Evolutionary conservation across 2,329 filamentous ascomycete genomes (phyloP), one percentile per base, ranked within the genome.

Genomic region (Colletotrichum tropicale): DNA sequence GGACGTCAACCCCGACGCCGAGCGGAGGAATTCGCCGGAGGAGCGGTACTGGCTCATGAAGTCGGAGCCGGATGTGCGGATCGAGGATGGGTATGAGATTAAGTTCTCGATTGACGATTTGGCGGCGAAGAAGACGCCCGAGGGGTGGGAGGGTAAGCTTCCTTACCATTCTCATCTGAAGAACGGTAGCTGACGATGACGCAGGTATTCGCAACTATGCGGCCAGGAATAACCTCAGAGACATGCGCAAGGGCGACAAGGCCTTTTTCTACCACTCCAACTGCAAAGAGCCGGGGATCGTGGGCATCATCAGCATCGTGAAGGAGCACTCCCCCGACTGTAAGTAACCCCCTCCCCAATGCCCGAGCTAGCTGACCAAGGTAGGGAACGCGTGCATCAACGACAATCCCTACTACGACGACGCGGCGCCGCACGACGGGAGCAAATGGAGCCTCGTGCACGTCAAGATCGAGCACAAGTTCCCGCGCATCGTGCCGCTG

Each of bases 221-320:
- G 6, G 96, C 96, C 8, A 92, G 95, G 30, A 98, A 98, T 81
- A 95, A 98, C 82, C 93, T 99, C 86, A 92, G 95, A 34, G 91
- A 92, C 10, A 99, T 99, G 97, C 96, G 95, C 80, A 92, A 93
- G 71, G 96, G 96, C 66, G 97, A 99, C 82, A 89, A 96, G 36
- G 96, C 96, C 30, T 98, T 99, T 86, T 98, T 99, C 87, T 98
- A 98, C 83, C 96, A 98, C 85, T 98, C 95, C 62, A 98, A 97
- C 81, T 97, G 95, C 85, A 98, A 98, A 83, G 91, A 93, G 28
- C 96, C 96, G 0, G 96, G 95, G 4, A 95, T 98, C 64, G 95
- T 93, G 2, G 96, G 96, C 3, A 91, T 93, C 21, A 96, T 98
- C 94, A 94, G 97, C 81, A 94, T 99, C 77, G 96, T 98, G 18